Evolutionary conservation across 345 rosid genomes (phyloP).

Genomic region (Lepidium sativum): DNA sequence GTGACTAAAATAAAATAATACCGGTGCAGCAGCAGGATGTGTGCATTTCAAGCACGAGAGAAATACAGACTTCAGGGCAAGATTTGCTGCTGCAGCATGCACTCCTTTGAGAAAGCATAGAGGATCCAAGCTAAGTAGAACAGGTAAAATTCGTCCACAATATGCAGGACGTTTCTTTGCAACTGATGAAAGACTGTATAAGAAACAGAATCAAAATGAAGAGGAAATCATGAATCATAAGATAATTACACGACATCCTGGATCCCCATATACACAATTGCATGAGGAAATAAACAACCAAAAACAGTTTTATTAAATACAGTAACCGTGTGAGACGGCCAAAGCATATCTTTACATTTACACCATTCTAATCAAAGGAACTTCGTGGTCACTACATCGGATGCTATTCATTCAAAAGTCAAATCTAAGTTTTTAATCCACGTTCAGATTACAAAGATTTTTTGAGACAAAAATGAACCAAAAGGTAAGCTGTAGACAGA

Average conservation of each 20-base stretch:
- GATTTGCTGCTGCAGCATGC: conserved; percentile 53
- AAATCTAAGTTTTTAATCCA: background rate
- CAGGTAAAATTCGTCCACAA: conserved; percentile 89
- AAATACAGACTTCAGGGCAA: conserved; percentile 66
- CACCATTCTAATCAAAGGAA: background rate
- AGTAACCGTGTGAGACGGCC: background rate
- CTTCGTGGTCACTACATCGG: background rate
- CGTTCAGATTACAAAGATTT: conserved; percentile 8
- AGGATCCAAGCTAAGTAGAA: conserved; percentile 83
- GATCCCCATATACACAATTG: background rate
- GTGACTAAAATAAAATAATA: conserved; percentile 31
- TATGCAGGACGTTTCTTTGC: conserved; percentile 83
- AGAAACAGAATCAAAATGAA: conserved; percentile 22
- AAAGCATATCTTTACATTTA: background rate
- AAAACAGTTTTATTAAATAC: background rate
- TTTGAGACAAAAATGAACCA: background rate
- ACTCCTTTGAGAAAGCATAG: conserved; percentile 52
- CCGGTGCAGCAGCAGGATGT: conserved; percentile 95
- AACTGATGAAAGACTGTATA: conserved; percentile 66
- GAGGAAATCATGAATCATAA: conserved; percentile 3
- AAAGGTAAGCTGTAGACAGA: background rate
- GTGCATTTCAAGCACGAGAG: conserved; percentile 70
- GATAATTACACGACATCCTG: conserved; percentile 4
- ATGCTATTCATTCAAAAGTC: background rate
- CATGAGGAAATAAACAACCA: background rate